phyloP scores from a whole-genome alignment of 192 early-diverging fungal species.

The Dissophora ornata region DNA sequence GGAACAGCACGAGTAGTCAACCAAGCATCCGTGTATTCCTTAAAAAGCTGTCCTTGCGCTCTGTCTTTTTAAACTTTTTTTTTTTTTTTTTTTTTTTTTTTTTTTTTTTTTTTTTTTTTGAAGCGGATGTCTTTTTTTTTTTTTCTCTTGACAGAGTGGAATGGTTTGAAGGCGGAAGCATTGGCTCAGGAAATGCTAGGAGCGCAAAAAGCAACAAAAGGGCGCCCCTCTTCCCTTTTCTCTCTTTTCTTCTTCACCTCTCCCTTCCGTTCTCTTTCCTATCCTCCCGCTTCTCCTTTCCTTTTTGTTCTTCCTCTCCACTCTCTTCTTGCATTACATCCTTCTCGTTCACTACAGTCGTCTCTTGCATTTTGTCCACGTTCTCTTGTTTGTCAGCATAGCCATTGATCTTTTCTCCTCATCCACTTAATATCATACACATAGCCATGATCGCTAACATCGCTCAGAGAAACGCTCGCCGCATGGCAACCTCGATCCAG shows the following conservation, averaged over 20 bases:
- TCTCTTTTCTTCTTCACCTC: background rate
- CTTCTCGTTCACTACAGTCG: background rate
- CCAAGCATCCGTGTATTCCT: too few species aligned
- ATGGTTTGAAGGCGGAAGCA: background rate
- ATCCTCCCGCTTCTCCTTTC: background rate
- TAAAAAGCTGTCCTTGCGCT: too few species aligned
- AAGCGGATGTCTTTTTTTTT: constrained; percentile 27
- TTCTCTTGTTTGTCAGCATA: background rate
- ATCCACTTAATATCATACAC: constrained; percentile 11
- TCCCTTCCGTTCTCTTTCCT: background rate
- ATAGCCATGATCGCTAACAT: constrained; percentile 44
- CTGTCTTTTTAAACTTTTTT: background rate
- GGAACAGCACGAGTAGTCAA: too few species aligned
- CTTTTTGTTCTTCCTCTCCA: constrained; percentile 4
- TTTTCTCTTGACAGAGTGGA: constrained; percentile 22
- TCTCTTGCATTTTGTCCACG: constrained; percentile 3
- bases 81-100: too few species aligned
- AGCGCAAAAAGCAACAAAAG: background rate
- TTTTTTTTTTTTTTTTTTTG: constrained; percentile 47
- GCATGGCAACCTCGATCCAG: constrained; percentile 38
- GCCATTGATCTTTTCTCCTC: background rate
- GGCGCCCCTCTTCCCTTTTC: constrained; percentile 2
- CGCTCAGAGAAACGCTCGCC: constrained; percentile 52
- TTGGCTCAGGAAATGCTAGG: constrained; percentile 11
- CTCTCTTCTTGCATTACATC: constrained; percentile 4